phyloP scores from a whole-genome alignment of 345 rosid species.

The Dipteronia dyeriana region DNA sequence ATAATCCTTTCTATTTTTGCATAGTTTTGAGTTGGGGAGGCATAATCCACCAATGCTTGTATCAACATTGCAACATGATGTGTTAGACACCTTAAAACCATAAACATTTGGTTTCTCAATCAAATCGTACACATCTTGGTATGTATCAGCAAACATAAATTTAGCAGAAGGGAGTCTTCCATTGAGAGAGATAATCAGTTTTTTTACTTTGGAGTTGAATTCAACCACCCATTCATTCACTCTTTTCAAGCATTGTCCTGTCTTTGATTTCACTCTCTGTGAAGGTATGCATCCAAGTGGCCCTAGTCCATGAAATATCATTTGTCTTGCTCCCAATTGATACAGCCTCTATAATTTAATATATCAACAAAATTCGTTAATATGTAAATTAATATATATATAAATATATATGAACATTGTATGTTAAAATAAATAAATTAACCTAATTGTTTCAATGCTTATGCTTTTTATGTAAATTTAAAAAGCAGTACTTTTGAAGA shows the following conservation, averaged over 20 bases:
- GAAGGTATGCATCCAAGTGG: slow-evolving; percentile 98
- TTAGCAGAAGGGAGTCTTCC: slow-evolving; percentile 49
- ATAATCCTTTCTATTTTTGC: slow-evolving; percentile 60
- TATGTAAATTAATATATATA: too few relatives aligned
- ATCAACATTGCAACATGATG: slow-evolving; percentile 92
- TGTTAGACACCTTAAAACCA: slow-evolving; percentile 70
- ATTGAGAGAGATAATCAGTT: slow-evolving; percentile 44
- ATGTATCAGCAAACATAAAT: slow-evolving; percentile 69
- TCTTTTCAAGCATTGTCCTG: slow-evolving; percentile 56
- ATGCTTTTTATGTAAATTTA: too few relatives aligned
- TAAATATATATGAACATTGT: background rate
- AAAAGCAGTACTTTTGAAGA: background rate
- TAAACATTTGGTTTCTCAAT: slow-evolving; percentile 17
- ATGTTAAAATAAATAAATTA: too few relatives aligned
- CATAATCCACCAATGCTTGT: slow-evolving; percentile 81
- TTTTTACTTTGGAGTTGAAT: slow-evolving; percentile 56
- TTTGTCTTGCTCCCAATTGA: slow-evolving; percentile 65
- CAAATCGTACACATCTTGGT: slow-evolving; percentile 57
- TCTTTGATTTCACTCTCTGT: slow-evolving; percentile 82
- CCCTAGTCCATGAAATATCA: slow-evolving; percentile 72
- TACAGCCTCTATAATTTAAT: slow-evolving; percentile 49
- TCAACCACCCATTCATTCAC: slow-evolving; percentile 69
- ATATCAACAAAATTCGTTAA: background rate
- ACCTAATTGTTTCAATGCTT: too few relatives aligned
- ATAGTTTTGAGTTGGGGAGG: slow-evolving; percentile 75